Evolutionary conservation across 306 rosid genomes (phyloP).

Genomic region (Malus asiatica): DNA sequence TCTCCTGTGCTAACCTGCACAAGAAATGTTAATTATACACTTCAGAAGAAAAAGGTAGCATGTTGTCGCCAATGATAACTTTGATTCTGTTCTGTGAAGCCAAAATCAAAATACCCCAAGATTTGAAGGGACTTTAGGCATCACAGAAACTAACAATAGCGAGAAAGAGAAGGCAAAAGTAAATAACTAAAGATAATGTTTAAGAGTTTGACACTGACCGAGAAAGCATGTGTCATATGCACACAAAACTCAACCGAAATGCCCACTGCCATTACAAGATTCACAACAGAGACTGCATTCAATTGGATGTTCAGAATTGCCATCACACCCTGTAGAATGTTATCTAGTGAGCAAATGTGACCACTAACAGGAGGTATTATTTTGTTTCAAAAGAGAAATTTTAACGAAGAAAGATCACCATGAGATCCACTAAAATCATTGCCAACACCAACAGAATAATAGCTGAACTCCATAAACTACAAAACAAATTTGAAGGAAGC

Average conservation of each 20-base stretch:
- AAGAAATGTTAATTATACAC: not conserved
- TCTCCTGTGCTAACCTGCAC: constrained; percentile 79
- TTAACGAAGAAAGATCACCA: constrained; percentile 46
- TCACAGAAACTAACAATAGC: no score
- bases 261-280: constrained; percentile 96
- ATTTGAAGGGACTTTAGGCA: not conserved
- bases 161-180: not conserved
- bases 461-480: constrained; percentile 90
- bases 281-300: constrained; percentile 93
- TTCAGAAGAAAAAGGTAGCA: not conserved
- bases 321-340: constrained; percentile 80
- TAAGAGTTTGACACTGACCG: constrained; percentile 46
- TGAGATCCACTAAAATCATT: constrained; percentile 86
- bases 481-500: constrained; percentile 17
- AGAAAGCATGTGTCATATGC: constrained; percentile 85
- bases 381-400: not conserved
- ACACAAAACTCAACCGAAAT: constrained; percentile 98
- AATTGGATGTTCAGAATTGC: constrained; percentile 88
- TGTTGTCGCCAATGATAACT: not conserved
- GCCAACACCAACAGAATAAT: constrained; percentile 84
- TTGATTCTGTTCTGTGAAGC: not conserved
- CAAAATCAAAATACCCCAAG: not conserved
- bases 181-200: not conserved
- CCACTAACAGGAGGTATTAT: no score
- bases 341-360: constrained; percentile 13